Evolutionary conservation across 2,329 filamentous ascomycete genomes (phyloP).

Genomic region (Diaporthe sp.): DNA sequence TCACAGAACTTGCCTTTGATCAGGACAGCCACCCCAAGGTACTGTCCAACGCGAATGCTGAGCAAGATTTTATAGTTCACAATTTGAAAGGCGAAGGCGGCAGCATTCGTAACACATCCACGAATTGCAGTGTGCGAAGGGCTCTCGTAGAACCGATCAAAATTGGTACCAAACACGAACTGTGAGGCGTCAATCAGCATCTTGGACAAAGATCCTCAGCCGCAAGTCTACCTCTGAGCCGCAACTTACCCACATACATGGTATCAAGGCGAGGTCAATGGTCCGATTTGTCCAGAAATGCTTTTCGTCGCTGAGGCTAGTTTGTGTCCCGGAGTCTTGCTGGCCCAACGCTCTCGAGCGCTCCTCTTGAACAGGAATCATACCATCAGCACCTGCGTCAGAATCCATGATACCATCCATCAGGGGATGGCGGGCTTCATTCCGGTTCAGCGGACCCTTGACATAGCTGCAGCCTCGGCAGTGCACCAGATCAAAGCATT

Average conservation of each 20-base stretch:
- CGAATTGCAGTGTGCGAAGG: neutral
- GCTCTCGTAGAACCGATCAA: neutral
- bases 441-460: neutral
- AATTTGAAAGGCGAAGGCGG: neutral
- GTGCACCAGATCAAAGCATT: neutral
- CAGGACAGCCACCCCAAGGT: neutral
- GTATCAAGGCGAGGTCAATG: neutral
- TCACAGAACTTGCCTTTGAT: neutral
- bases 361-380: neutral
- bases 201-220: neutral
- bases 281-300: neutral
- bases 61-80: neutral
- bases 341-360: neutral
- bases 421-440: neutral
- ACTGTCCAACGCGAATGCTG: neutral
- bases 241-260: neutral
- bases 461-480: neutral
- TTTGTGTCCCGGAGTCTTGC: neutral
- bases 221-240: accelerated
- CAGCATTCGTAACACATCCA: neutral
- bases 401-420: neutral
- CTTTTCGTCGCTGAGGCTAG: neutral
- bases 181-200: neutral
- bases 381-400: neutral
- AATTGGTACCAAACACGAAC: neutral